Evolutionary conservation across 352 stramenopile genomes (phyloP).

Genomic region (Globisporangium nagaii): DNA sequence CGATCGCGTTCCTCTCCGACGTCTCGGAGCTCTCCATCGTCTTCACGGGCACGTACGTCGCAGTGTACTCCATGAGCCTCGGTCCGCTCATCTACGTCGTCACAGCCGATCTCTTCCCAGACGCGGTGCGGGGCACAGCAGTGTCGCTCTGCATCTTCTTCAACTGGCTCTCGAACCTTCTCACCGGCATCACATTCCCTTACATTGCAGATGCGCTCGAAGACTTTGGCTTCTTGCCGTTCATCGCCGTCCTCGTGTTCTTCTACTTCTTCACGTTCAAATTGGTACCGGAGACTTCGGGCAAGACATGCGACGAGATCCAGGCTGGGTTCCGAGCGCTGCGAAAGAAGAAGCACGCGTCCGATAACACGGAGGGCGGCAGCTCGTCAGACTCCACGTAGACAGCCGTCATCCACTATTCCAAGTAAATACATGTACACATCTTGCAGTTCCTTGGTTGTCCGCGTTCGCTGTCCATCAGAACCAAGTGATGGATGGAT

Average conservation of each 20-base stretch:
- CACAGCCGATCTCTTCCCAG: conserved; percentile 47
- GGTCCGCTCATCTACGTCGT: conserved; percentile 52
- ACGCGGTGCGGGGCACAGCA: conserved; percentile 38
- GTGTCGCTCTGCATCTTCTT: conserved; percentile 38
- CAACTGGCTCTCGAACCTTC: conserved; percentile 53
- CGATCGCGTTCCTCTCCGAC: conserved; percentile 20
- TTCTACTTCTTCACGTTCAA: conserved; percentile 41
- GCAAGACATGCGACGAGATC: conserved; percentile 59
- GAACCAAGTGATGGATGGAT: not conserved
- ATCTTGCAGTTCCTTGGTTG: not conserved
- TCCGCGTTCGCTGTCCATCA: not conserved
- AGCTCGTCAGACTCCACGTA: not conserved
- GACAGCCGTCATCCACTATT: too few relatives aligned
- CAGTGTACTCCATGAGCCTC: conserved; percentile 37
- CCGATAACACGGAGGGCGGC: not conserved
- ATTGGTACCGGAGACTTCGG: conserved; percentile 48
- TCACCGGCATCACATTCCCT: conserved; percentile 51
- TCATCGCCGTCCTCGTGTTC: conserved; percentile 36
- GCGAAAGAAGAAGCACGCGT: conserved; percentile 3
- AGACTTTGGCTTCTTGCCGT: conserved; percentile 40
- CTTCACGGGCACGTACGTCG: conserved; percentile 43
- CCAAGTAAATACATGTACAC: too few relatives aligned
- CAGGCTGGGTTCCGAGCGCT: conserved; percentile 31
- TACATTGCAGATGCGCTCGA: conserved; percentile 41
- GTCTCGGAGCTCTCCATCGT: conserved; percentile 35